phyloP scores from a whole-genome alignment of 768 basidiomycete species.

The Podaxis sp. region DNA sequence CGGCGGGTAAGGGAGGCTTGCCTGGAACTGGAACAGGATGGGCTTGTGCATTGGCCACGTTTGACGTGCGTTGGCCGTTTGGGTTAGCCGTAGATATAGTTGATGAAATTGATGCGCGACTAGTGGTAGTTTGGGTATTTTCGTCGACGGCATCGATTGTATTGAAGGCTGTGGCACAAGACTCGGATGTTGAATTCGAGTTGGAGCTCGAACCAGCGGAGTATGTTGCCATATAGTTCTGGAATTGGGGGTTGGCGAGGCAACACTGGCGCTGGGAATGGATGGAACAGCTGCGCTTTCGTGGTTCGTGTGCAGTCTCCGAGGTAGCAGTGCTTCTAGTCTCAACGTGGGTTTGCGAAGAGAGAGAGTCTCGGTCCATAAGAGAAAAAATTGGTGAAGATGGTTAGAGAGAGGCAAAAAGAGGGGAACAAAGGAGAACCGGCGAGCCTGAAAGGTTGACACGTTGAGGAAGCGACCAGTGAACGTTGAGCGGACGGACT shows the following conservation, averaged over 20 bases:
- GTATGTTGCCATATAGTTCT: background rate
- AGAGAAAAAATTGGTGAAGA: background rate
- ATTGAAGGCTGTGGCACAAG: background rate
- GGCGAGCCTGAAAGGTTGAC: background rate
- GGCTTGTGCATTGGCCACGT: background rate
- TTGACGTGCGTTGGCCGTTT: background rate
- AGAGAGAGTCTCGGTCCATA: background rate
- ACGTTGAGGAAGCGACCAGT: background rate
- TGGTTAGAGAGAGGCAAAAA: background rate
- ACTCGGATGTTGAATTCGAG: background rate
- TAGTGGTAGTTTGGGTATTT: background rate
- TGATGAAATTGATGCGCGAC: background rate
- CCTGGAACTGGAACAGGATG: background rate
- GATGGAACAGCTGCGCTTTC: conserved; percentile 20
- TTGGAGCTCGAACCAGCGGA: background rate
- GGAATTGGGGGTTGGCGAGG: conserved; percentile 8
- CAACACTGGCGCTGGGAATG: background rate
- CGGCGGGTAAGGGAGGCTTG: background rate
- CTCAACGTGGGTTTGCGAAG: background rate
- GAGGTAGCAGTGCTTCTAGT: background rate
- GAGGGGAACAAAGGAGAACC: background rate
- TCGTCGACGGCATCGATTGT: no score
- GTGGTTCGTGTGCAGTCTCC: background rate
- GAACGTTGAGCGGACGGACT: background rate
- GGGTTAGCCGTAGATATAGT: background rate